Evolutionary conservation across 192 early-diverging fungal species (phyloP).

Genomic region (Backusella circina): DNA sequence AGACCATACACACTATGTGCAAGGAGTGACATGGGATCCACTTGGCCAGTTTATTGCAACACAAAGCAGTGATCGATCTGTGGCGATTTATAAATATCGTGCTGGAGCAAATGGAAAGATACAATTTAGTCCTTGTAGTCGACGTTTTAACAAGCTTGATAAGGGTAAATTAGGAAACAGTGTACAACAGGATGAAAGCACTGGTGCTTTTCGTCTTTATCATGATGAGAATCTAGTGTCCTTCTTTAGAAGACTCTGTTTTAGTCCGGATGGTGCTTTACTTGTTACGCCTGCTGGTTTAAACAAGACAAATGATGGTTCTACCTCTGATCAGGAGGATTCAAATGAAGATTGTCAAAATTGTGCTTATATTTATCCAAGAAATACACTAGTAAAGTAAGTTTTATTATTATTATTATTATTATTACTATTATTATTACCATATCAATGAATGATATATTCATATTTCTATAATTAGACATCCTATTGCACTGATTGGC

Average conservation of each 20-base stretch:
- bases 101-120: slow-evolving; percentile 9
- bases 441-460: neutral
- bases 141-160: slow-evolving; percentile 15
- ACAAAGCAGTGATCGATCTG: slow-evolving; percentile 86
- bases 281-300: slow-evolving; percentile 80
- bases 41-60: slow-evolving; percentile 81
- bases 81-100: slow-evolving; percentile 18
- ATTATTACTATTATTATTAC: neutral
- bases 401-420: neutral
- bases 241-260: slow-evolving; percentile 84
- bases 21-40: slow-evolving; percentile 97
- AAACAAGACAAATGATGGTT: slow-evolving; percentile 34
- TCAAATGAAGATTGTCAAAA: slow-evolving; percentile 46
- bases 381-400: slow-evolving; percentile 54
- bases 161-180: neutral
- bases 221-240: slow-evolving; percentile 87
- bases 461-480: too few relatives aligned
- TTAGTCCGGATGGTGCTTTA: slow-evolving; percentile 86
- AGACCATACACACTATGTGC: slow-evolving; percentile 92
- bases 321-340: slow-evolving; percentile 11
- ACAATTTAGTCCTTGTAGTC: slow-evolving; percentile 11
- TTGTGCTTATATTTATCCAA: slow-evolving; percentile 63
- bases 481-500: slow-evolving; percentile 66
- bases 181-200: neutral
- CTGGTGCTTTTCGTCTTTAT: slow-evolving; percentile 53